Conservation (phyloP, 2,329 filamentous ascomycete genomes). For the Clonostachys sp. region DNA sequence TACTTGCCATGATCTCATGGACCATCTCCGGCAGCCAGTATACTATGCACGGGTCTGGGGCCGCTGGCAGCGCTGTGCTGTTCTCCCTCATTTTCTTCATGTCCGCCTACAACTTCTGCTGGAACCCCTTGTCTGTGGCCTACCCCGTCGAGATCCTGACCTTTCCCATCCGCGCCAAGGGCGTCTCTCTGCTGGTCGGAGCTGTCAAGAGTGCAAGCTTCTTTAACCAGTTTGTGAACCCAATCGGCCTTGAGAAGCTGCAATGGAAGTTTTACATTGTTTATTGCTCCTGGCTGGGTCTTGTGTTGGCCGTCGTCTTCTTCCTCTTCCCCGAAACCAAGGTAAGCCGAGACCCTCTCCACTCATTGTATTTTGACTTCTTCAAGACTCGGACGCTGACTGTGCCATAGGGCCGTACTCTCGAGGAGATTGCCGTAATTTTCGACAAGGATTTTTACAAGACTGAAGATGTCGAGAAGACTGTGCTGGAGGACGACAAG, state of each 20-base stretch:
- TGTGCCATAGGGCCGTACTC: not conserved
- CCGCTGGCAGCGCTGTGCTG: conserved; percentile 28
- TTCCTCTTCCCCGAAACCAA: conserved; percentile 73
- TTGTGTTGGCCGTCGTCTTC: conserved; percentile 50
- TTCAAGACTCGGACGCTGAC: not conserved
- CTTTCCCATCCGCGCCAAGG: conserved; percentile 12
- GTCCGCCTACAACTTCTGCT: conserved; percentile 17
- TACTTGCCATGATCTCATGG: not conserved
- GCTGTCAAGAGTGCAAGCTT: conserved; percentile 5
- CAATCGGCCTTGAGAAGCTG: conserved; percentile 9
- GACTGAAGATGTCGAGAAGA: not conserved
- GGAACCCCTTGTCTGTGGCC: conserved; percentile 15
- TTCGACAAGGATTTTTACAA: not conserved
- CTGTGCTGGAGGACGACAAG: not conserved
- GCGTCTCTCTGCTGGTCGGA: too few species aligned
- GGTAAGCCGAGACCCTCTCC: not conserved
- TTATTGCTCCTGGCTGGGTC: conserved; percentile 16
- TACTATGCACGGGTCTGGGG: conserved; percentile 17
- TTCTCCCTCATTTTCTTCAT: conserved; percentile 20
- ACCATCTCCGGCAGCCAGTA: conserved; percentile 23
- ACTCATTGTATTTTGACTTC: not conserved
- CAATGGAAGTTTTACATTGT: conserved; percentile 11
- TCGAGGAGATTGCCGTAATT: not conserved
- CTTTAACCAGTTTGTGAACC: conserved; percentile 13
- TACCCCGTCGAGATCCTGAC: conserved; percentile 20